Evolutionary conservation across 2,329 filamentous ascomycete genomes (phyloP).

Genomic region (Xylariaceae sp.): DNA sequence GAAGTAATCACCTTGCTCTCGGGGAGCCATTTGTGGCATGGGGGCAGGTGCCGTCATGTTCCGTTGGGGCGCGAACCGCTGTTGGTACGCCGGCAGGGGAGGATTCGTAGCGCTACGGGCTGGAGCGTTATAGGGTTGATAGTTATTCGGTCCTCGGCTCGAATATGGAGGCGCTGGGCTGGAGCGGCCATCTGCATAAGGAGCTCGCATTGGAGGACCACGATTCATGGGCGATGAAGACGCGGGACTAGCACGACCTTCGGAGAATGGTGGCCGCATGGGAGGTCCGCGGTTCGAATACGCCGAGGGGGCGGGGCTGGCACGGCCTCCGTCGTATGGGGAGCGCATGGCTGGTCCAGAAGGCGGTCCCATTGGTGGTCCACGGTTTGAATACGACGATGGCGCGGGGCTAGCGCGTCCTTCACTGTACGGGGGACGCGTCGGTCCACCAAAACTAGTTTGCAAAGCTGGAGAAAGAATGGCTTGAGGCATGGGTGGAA

Average conservation of each 20-base stretch:
- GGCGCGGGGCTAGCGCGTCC: too few relatives aligned
- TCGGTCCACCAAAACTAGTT: constrained; percentile 24
- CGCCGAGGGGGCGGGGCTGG: constrained; percentile 34
- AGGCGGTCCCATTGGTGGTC: not conserved
- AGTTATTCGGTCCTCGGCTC: constrained; percentile 19
- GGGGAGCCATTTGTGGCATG: constrained; percentile 21
- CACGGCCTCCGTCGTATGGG: constrained; percentile 27
- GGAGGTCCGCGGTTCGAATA: constrained; percentile 23
- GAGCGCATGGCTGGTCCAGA: constrained; percentile 15
- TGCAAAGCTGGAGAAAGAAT: constrained; percentile 33
- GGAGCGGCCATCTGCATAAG: constrained; percentile 3
- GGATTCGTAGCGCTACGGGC: constrained; percentile 42
- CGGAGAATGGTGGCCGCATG: constrained; percentile 12
- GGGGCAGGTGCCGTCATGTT: constrained; percentile 46
- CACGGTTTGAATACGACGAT: constrained; percentile 6
- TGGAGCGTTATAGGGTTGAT: constrained; percentile 27
- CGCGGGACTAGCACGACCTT: constrained; percentile 33
- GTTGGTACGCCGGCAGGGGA: constrained; percentile 31
- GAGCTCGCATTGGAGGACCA: too few relatives aligned
- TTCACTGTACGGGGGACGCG: too few relatives aligned
- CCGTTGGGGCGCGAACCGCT: constrained; percentile 39
- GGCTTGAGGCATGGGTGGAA: constrained; percentile 34
- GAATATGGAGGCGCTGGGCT: constrained; percentile 33
- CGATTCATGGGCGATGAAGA: constrained; percentile 21
- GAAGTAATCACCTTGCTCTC: constrained; percentile 25